phyloP scores from a whole-genome alignment of 2,329 filamentous ascomycete genomes.

The Plectosphaerella sp. region DNA sequence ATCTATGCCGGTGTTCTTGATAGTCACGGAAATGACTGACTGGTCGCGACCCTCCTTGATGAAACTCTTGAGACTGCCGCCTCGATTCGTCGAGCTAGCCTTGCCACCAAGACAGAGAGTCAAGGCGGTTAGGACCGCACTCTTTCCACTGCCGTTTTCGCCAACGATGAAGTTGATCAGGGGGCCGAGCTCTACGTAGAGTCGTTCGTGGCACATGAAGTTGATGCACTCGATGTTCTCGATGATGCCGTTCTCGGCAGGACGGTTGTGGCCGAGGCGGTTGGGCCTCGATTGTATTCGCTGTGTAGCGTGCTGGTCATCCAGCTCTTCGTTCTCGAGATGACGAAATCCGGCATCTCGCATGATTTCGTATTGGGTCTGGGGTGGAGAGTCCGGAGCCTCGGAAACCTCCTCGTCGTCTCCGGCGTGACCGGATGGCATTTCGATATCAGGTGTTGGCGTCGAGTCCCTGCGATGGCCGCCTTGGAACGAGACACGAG shows the following conservation, averaged over 20 bases:
- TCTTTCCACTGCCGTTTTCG: constrained; percentile 97
- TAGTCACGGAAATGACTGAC: constrained; percentile 71
- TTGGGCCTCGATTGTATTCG: constrained; percentile 48
- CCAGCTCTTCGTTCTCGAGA: constrained; percentile 49
- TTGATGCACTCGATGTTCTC: constrained; percentile 83
- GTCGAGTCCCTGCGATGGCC: constrained; percentile 6
- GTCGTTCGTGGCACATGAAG: constrained; percentile 90
- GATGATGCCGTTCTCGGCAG: constrained; percentile 81
- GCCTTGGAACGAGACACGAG: constrained; percentile 23
- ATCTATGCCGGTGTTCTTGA: constrained; percentile 85
- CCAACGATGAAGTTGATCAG: constrained; percentile 98
- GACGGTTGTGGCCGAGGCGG: constrained; percentile 61
- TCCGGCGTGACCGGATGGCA: constrained; percentile 22
- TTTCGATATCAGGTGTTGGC: constrained; percentile 14
- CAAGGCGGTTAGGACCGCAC: constrained; percentile 87
- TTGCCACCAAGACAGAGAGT: constrained; percentile 94
- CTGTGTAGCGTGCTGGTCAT: constrained; percentile 63
- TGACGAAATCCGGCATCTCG: constrained; percentile 57
- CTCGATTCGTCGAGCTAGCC: constrained; percentile 87
- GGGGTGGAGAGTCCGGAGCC: constrained; percentile 31
- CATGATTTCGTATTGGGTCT: constrained; percentile 58
- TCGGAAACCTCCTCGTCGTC: constrained; percentile 20
- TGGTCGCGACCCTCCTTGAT: constrained; percentile 85
- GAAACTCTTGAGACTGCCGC: constrained; percentile 81
- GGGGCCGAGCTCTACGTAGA: constrained; percentile 82